Evolutionary conservation across 192 early-diverging fungal genomes (phyloP).

Genomic region (Linnemannia exigua): DNA sequence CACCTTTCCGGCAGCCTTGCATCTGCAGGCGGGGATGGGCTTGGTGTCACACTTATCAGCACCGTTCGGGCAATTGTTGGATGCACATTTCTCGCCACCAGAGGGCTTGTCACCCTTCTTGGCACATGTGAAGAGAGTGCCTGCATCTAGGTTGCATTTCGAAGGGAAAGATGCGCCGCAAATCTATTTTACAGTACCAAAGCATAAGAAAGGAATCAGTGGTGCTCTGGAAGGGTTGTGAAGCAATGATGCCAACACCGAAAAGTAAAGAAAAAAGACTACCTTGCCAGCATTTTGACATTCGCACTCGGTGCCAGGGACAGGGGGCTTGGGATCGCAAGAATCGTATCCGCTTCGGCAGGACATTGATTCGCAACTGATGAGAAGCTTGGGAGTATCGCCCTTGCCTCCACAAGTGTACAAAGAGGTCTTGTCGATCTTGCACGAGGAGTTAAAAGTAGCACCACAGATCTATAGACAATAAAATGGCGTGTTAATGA

Average conservation of each 20-base stretch:
- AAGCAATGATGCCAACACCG: neutral
- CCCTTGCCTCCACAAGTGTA: neutral
- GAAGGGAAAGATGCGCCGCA: slow-evolving; percentile 4
- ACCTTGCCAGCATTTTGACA: neutral
- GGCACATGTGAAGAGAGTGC: neutral
- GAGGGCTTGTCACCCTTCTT: neutral
- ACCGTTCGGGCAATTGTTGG: neutral
- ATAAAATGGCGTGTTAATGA: neutral
- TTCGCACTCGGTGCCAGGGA: neutral
- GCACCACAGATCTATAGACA: slow-evolving; percentile 11
- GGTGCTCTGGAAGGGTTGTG: neutral
- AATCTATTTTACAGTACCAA: neutral
- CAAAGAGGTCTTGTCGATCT: neutral
- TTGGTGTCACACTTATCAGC: neutral
- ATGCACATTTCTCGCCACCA: neutral
- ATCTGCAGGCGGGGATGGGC: neutral
- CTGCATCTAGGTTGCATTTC: neutral
- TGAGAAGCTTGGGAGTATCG: neutral
- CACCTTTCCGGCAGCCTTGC: neutral
- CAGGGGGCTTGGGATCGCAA: neutral
- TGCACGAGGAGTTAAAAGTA: neutral
- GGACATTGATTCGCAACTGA: neutral
- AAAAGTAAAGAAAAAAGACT: neutral
- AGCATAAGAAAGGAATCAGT: neutral
- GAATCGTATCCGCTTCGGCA: neutral